Evolutionary conservation across 1,284 basidiomycete species (phyloP).

Genomic region (Boletus semigastroideus): DNA sequence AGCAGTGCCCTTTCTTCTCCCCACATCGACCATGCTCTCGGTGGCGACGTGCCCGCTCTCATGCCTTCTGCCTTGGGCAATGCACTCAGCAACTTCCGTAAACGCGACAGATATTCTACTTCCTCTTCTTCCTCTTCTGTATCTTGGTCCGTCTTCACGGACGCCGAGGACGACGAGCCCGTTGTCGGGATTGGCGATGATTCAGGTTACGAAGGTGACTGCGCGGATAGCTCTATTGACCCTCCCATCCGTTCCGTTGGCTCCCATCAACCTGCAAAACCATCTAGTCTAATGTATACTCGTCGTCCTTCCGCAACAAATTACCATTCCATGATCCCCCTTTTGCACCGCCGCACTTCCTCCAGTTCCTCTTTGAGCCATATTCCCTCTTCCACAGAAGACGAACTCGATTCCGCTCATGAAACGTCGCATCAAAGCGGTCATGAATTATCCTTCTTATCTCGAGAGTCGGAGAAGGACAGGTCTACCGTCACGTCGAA

Average conservation of each 20-base stretch:
- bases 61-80: constrained; percentile 56
- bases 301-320: constrained; percentile 72
- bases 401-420: constrained; percentile 41
- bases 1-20: constrained; percentile 72
- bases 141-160: constrained; percentile 57
- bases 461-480: constrained; percentile 33
- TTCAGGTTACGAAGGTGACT: constrained; percentile 37
- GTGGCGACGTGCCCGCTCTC: constrained; percentile 59
- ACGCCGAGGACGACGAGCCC: constrained; percentile 56
- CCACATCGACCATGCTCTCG: constrained; percentile 48
- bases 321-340: constrained; percentile 59
- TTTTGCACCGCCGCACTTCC: constrained; percentile 53
- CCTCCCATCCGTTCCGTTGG: constrained; percentile 37
- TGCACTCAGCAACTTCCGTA: constrained; percentile 44
- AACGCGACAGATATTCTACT: constrained; percentile 48
- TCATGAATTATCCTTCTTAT: constrained; percentile 22
- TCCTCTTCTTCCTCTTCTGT: constrained; percentile 63
- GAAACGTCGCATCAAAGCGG: constrained; percentile 26
- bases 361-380: constrained; percentile 43
- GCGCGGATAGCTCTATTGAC: constrained; percentile 24
- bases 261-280: constrained; percentile 37
- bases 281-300: constrained; percentile 53
- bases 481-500: constrained; percentile 43
- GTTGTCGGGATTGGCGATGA: constrained; percentile 41
- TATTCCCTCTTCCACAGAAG: constrained; percentile 40